These are phyloP conservation scores for Pyrenochaeta sp. DNA, from an alignment of 2,329 filamentous ascomycete species.

Conservation along the genomic window DNA sequence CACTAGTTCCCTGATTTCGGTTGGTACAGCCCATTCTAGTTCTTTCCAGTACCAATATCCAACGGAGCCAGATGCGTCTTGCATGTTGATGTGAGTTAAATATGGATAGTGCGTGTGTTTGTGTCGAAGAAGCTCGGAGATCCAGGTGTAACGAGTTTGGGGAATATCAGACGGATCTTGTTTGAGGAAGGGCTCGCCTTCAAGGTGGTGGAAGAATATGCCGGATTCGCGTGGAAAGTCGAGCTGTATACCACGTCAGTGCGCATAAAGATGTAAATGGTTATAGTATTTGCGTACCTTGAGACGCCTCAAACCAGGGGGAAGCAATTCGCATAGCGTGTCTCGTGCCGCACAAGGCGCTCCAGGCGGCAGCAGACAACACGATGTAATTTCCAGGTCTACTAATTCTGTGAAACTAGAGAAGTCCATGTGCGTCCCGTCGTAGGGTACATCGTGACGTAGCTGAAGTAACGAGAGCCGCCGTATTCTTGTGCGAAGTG, in stretches of 20 bases:
- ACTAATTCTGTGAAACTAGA: not conserved
- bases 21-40: not conserved
- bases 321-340: not conserved
- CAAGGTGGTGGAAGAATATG: not conserved
- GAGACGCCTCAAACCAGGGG: not conserved
- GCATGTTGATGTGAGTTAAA: not conserved
- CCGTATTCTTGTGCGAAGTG: not conserved
- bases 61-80: not conserved
- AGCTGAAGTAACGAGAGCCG: not conserved
- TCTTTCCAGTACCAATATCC: not conserved
- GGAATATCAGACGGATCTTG: not conserved
- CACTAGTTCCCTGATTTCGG: not conserved
- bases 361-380: not conserved
- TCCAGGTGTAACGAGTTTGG: not conserved
- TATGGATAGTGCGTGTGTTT: not conserved
- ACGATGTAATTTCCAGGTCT: not conserved
- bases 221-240: not conserved
- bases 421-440: not conserved
- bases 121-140: not conserved
- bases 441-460: not conserved
- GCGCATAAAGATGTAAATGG: not conserved
- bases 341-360: not conserved
- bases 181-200: not conserved
- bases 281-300: not conserved
- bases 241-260: not conserved